These are phyloP conservation scores for Hibiscus tridactylites DNA, from an alignment of 345 rosid species.

Conservation along the genomic window DNA sequence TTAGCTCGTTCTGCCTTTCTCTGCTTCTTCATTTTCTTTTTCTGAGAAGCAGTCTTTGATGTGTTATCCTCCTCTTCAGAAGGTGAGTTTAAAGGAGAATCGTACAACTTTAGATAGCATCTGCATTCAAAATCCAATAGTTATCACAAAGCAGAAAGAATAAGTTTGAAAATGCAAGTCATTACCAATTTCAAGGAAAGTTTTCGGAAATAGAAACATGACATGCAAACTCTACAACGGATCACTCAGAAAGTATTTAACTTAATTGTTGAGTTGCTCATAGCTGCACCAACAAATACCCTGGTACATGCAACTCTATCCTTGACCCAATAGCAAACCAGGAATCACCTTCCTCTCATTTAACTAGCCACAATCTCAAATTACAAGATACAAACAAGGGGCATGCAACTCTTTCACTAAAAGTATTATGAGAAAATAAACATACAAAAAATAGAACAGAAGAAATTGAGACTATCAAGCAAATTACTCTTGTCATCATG, in stretches of 20 bases:
- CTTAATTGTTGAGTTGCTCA: not conserved
- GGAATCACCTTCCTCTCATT: not conserved
- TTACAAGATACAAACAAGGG: not conserved
- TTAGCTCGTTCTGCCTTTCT: slow-evolving; percentile 95
- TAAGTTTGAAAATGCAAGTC: not conserved
- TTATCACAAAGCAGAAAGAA: not conserved
- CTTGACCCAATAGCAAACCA: not conserved
- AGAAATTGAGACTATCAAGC: not conserved
- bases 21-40: slow-evolving; percentile 89
- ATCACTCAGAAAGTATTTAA: not conserved
- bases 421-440: not conserved
- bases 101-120: slow-evolving; percentile 81
- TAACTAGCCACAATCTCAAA: not conserved
- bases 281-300: not conserved
- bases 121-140: slow-evolving; percentile 36
- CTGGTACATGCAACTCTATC: not conserved
- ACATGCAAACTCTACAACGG: not conserved
- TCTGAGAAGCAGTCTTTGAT: slow-evolving; percentile 84
- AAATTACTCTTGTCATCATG: not conserved
- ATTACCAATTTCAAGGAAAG: not conserved
- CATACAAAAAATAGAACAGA: not conserved
- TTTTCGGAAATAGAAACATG: not conserved
- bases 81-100: slow-evolving; percentile 68
- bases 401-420: not conserved
- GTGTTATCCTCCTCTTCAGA: slow-evolving; percentile 69